Conservation (phyloP, 2,329 filamentous ascomycete species). For the Pseudodiploospora longispora region DNA sequence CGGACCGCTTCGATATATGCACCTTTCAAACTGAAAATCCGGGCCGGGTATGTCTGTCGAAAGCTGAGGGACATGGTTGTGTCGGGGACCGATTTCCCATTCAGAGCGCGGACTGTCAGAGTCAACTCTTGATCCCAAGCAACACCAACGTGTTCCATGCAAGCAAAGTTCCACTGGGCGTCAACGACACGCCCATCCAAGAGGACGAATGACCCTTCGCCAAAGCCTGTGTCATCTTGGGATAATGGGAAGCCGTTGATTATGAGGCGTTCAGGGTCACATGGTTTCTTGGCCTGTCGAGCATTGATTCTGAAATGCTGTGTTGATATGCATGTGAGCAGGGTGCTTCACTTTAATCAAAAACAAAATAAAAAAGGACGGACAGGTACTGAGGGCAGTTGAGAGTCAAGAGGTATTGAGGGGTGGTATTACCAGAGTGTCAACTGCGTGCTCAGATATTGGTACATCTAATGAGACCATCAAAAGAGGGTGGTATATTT, state of each 20-base stretch:
- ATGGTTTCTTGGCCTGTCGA: conserved; percentile 4
- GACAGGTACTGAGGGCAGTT: no score
- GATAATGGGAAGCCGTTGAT: conserved; percentile 6
- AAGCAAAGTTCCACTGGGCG: conserved; percentile 9
- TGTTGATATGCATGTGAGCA: not conserved
- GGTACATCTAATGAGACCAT: no score
- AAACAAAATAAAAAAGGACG: not conserved
- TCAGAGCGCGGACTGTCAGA: conserved; percentile 4
- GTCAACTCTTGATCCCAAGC: conserved; percentile 5
- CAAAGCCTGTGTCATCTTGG: conserved; percentile 7
- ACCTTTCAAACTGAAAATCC: not conserved
- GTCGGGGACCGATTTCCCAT: conserved; percentile 4
- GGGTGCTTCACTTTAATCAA: not conserved
- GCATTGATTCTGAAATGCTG: conserved; percentile 6
- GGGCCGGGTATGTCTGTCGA: conserved; percentile 1
- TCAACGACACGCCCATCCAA: conserved; percentile 4
- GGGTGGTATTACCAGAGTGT: conserved; percentile 6
- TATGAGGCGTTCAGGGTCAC: conserved; percentile 3
- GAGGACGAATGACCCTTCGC: conserved; percentile 6
- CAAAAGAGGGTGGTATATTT: no score
- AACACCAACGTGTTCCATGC: conserved; percentile 2
- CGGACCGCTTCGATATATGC: no score
- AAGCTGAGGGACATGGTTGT: conserved; percentile 5
- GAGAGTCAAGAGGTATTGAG: no score
- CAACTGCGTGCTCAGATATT: not conserved